Evolutionary conservation across 75 land plant genomes (phyloP), one percentile per base, ranked within the genome.

Genomic region (Cunninghamia lanceolata): DNA sequence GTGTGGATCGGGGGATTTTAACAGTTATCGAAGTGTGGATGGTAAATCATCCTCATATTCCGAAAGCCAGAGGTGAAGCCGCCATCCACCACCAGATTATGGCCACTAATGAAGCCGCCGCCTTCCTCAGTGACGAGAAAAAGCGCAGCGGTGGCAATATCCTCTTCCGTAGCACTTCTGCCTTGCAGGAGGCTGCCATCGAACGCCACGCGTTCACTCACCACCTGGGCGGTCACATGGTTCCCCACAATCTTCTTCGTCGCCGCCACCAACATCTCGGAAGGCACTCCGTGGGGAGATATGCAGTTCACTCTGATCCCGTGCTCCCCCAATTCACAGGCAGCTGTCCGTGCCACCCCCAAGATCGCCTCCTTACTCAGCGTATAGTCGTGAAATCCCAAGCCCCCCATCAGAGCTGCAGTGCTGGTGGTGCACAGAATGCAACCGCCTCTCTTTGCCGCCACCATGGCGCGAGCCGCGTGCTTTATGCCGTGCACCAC

Each of bases 261-360:
- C 0, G 83, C 86, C 40, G 43, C 80, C 74, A 90, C 86, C 45
- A 90, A 85, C 89, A 93, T 87, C 78, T 89, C 91, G 34, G 94
- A 83, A 6, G 92, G 89, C 17, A 94, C 89, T 0, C 89, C 96
- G 46, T 86, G 86, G 13, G 95, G 93, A 8, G 94, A 93, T 32
- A 95, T 88, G 87, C 92, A 94, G 83, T 94, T 95, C 56, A 94
- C 93, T 1, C 94, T 81, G 16, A 94, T 89, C 52, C 96, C 93
- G 63, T 94, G 87, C 34, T 59, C 56, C 38, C 91, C 94, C 4
- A 94, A 78, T 82, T 93, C 96, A 63, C 87, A 83, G 2, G 94
- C 90, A 0, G 91, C 85, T 32, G 85, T 87, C 81, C 85, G 87
- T n/a, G 54, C 66, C 38, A 93, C 25, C 19, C 94, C 94, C 2